phyloP scores from a whole-genome alignment of 2,329 filamentous ascomycete genomes.

The Fusarium longipes region DNA sequence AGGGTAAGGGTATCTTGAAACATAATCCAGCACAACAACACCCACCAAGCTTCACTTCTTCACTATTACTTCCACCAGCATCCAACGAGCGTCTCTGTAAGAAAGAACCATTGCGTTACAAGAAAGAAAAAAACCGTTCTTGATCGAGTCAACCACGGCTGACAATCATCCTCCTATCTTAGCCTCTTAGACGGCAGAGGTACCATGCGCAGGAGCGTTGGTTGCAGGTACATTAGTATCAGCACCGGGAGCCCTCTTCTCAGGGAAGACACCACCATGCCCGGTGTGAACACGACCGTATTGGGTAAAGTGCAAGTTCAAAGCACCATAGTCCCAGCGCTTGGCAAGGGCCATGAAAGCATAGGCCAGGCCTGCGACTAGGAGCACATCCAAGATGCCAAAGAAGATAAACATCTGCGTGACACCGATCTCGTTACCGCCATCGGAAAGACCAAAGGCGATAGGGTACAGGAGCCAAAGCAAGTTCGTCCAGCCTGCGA shows the following conservation, averaged over 20 bases:
- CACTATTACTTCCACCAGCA: neutral
- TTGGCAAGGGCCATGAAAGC: constrained; percentile 58
- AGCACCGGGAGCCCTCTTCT: constrained; percentile 52
- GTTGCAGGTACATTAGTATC: constrained; percentile 15
- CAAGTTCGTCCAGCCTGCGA: constrained; percentile 62
- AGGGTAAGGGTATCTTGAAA: constrained; percentile 44
- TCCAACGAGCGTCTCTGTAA: neutral
- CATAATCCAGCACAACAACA: neutral
- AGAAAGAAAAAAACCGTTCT: neutral
- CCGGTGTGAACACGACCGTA: constrained; percentile 62
- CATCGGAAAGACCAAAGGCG: constrained; percentile 52
- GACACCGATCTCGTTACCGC: constrained; percentile 32
- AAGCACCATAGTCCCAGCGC: constrained; percentile 62
- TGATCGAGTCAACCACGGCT: neutral
- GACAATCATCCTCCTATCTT: neutral
- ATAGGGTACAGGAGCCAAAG: constrained; percentile 67
- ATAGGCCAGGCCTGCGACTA: constrained; percentile 58
- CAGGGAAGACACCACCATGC: constrained; percentile 57
- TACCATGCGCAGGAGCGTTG: constrained; percentile 14
- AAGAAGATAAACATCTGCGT: constrained; percentile 52
- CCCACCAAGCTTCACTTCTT: neutral
- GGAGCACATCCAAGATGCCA: constrained; percentile 62
- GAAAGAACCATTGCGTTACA: neutral
- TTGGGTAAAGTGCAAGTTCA: constrained; percentile 67
- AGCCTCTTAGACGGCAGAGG: constrained; percentile 26